Evolutionary conservation across 176 grass and related monocot species (phyloP), one percentile per base, ranked within the genome.

Genomic region (Cenchrus fungigraminus): DNA sequence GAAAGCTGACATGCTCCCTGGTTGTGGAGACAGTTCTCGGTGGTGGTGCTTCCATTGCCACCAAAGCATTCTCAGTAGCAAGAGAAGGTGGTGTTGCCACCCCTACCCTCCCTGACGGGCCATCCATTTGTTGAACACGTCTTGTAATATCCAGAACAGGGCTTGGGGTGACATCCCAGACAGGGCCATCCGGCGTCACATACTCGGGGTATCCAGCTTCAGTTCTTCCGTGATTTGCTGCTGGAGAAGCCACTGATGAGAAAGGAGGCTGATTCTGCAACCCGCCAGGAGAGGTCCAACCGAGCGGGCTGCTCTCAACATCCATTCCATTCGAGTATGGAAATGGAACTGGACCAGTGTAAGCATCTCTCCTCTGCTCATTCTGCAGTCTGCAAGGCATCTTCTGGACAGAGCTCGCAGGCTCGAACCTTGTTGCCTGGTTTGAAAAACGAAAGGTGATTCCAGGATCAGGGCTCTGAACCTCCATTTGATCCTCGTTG

Each of bases 91-190:
- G 16, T 67, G 46, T 12, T 19, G 9, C 9, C 2, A n/a, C 9
- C 28, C 62, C 45, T 19, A 11, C 6, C 16, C 25, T 53, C 81
- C 59, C 77, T 13, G 77, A 75, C 0, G 5, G 69, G 13, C 43
- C 54, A 20, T 15, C 4, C 77, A 85, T 85, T 76, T 68, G 52
- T 19, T 75, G 40, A 42, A 89, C 0, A 52, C 3, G 69, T 52
- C 8, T 80, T 31, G 87, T 15, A 40, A 89, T 45, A 6, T 79
- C 50, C 6, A 6, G 40, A 55, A 89, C 76, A 60, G 62, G 60
- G 31, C 19, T 81, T 10, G 44, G 76, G 28, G 68, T 89, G 14
- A 31, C 50, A 57, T 2, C 59, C 11, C 8, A 1, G 9, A 4
- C 14, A 31, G 72, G 73, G 57, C 28, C 44, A 28, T 49, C 13